Percentiles rank a stretch among this genome's conserved stretches.
These are phyloP conservation scores for Hypoxylon sp. DNA, from an alignment of 2,329 filamentous ascomycete species.

Conservation along the genomic window DNA sequence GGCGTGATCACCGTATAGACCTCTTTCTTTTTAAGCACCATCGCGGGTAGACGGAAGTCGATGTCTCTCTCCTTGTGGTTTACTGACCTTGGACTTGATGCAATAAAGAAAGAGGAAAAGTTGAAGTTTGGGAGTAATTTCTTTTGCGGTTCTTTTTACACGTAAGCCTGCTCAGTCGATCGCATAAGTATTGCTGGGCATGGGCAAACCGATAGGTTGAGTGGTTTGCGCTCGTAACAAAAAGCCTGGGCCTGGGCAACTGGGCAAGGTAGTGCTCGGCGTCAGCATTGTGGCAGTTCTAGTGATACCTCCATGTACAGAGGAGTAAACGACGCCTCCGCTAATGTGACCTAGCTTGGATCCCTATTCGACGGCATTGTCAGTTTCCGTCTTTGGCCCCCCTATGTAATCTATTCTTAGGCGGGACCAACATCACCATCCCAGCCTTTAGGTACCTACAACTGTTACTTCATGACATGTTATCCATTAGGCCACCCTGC, in stretches of 20 bases:
- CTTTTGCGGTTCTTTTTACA: constrained; percentile 22
- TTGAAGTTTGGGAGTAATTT: constrained; percentile 17
- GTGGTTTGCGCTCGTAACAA: constrained; percentile 25
- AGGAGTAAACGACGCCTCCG: constrained; percentile 22
- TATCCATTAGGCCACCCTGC: constrained; percentile 18
- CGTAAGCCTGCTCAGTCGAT: constrained; percentile 29
- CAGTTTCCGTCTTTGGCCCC: constrained; percentile 20
- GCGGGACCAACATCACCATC: constrained; percentile 12
- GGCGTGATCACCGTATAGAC: constrained; percentile 74
- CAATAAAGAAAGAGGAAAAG: constrained; percentile 13
- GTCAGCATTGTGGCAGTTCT: constrained; percentile 29
- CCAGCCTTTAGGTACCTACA: constrained; percentile 6
- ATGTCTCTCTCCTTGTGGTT: constrained; percentile 5
- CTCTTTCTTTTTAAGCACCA: constrained; percentile 69
- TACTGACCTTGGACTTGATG: constrained; percentile 10
- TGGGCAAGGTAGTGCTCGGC: constrained; percentile 19
- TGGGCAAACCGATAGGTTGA: constrained; percentile 27
- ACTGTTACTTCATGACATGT: constrained; percentile 9
- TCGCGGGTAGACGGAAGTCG: constrained; percentile 29
- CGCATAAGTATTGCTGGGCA: constrained; percentile 25
- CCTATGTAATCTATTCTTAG: constrained; percentile 29
- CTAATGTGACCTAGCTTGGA: constrained; percentile 16
- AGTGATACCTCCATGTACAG: constrained; percentile 10
- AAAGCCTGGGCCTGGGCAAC: constrained; percentile 6
- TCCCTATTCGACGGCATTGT: background rate